phyloP scores from a whole-genome alignment of 2,329 filamentous ascomycete species.

The Coniochaeta prunicola region DNA sequence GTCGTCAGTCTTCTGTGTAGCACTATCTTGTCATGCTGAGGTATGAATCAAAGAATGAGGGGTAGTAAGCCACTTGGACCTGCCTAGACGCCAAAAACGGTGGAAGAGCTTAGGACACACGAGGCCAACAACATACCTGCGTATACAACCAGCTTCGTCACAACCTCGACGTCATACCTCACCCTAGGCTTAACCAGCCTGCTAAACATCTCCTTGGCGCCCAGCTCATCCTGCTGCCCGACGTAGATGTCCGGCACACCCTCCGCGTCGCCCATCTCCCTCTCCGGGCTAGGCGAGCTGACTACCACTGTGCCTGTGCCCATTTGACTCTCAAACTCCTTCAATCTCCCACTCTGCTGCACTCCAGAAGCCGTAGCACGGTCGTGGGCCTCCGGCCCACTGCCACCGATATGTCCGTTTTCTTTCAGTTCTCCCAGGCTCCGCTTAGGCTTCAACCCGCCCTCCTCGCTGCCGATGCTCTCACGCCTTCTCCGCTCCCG shows the following conservation, averaged over 20 bases:
- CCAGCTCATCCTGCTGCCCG: slow-evolving; percentile 43
- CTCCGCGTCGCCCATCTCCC: slow-evolving; percentile 18
- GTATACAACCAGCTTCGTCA: slow-evolving; percentile 95
- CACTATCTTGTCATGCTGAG: background rate
- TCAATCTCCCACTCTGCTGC: slow-evolving; percentile 40
- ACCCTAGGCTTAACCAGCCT: slow-evolving; percentile 79
- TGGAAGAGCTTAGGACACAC: background rate
- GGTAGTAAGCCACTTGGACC: background rate
- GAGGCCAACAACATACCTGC: slow-evolving; percentile 59
- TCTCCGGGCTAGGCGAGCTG: slow-evolving; percentile 13
- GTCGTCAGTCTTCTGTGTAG: background rate
- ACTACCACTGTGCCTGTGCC: slow-evolving; percentile 51
- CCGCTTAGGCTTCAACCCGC: slow-evolving; percentile 29
- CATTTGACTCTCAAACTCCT: slow-evolving; percentile 68
- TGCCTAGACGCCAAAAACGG: background rate
- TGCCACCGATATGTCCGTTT: slow-evolving; percentile 15
- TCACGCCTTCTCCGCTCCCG: slow-evolving; percentile 58
- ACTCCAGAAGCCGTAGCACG: slow-evolving; percentile 30
- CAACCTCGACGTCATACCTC: slow-evolving; percentile 95
- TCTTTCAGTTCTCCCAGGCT: slow-evolving; percentile 34
- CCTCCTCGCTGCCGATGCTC: slow-evolving; percentile 42
- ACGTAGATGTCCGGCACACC: slow-evolving; percentile 29
- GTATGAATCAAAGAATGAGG: background rate
- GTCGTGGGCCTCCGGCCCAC: slow-evolving; percentile 13
- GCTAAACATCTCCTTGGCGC: slow-evolving; percentile 76